Evolutionary conservation across 768 basidiomycete genomes (phyloP).

Genomic region (Pleurotus citrinopileatus): DNA sequence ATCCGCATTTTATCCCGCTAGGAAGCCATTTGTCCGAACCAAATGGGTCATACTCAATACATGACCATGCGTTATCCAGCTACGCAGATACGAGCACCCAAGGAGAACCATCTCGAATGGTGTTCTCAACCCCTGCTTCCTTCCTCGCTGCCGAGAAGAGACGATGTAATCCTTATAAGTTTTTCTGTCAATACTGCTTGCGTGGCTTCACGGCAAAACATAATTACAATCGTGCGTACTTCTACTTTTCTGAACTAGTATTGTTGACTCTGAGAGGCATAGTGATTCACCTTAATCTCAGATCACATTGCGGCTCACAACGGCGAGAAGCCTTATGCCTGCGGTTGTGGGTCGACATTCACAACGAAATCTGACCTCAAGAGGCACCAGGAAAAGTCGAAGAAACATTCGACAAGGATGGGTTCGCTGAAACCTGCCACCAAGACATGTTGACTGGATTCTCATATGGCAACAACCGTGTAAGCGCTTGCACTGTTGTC

Average conservation of each 20-base stretch:
- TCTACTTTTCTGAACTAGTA: not conserved
- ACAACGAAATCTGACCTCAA: conserved; percentile 2
- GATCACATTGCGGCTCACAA: not conserved
- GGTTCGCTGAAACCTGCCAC: too few relatives aligned
- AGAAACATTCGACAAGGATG: not conserved
- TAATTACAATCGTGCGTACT: not conserved
- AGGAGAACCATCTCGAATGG: not conserved
- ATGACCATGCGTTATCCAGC: too few relatives aligned
- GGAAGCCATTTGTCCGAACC: too few relatives aligned
- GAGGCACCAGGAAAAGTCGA: not conserved
- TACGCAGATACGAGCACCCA: too few relatives aligned
- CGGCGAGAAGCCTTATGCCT: not conserved
- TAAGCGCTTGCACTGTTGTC: too few relatives aligned
- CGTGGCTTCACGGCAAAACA: conserved; percentile 1
- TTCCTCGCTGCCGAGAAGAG: not conserved
- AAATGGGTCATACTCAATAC: too few relatives aligned
- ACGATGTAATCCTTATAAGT: not conserved
- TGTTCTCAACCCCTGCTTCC: not conserved
- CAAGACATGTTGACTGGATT: too few relatives aligned
- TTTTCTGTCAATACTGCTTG: not conserved
- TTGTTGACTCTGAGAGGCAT: too few relatives aligned
- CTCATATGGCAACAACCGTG: too few relatives aligned
- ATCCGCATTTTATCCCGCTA: too few relatives aligned
- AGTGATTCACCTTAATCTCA: not conserved
- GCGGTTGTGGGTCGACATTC: not conserved